phyloP scores from a whole-genome alignment of 257 asterid genomes.

The Gentiana dahurica region DNA sequence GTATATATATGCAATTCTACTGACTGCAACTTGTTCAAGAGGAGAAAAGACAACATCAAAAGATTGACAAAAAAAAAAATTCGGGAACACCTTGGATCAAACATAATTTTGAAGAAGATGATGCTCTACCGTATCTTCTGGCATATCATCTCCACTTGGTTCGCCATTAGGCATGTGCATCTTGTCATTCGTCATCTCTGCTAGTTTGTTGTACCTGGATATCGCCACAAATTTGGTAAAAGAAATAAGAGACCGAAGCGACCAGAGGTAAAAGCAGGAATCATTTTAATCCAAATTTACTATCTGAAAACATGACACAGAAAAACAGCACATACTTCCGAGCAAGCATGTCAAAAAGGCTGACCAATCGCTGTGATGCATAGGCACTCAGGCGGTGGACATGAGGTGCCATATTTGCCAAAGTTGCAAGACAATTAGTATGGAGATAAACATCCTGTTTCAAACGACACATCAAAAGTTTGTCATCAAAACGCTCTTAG shows the following conservation, averaged over 20 bases:
- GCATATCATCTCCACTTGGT: conserved; percentile 54
- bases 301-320: not conserved
- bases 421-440: conserved; percentile 82
- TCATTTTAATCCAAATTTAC: too few species aligned
- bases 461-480: conserved; percentile 16
- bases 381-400: conserved; percentile 76
- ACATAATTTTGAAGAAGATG: not conserved
- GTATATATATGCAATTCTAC: conserved; percentile 77
- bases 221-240: conserved; percentile 7
- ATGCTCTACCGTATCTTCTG: conserved; percentile 57
- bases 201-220: conserved; percentile 85
- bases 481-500: not conserved
- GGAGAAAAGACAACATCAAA: too few species aligned
- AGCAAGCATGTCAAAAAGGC: conserved; percentile 95
- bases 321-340: conserved; percentile 60
- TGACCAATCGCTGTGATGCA: conserved; percentile 91
- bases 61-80: not conserved
- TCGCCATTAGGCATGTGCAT: conserved; percentile 48
- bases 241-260: conserved; percentile 1
- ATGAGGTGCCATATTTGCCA: conserved; percentile 96
- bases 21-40: conserved; percentile 31
- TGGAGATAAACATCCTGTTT: conserved; percentile 89
- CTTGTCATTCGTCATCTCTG: conserved; percentile 74
- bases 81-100: not conserved
- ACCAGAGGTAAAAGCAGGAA: not conserved